Evolutionary conservation across 2,329 filamentous ascomycete species (phyloP).

Genomic region (Metarhizium anisopliae): DNA sequence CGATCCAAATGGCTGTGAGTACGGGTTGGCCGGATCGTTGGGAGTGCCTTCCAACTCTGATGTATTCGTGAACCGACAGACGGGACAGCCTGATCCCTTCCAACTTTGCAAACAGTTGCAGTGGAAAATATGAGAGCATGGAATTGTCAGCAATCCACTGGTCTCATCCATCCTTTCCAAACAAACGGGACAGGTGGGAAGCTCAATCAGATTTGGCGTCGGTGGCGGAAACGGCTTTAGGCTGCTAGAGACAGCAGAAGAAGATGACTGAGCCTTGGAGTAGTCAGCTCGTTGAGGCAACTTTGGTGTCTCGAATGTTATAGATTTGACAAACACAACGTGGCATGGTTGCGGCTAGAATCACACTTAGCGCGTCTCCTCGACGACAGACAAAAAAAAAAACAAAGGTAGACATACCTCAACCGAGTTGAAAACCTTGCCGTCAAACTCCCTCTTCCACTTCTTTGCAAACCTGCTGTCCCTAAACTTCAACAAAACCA

Average conservation of each 20-base stretch:
- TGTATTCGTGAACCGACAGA: conserved; percentile 76
- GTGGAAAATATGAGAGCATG: conserved; percentile 96
- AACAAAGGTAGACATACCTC: conserved; percentile 45
- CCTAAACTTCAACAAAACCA: conserved; percentile 92
- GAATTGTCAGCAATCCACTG: conserved; percentile 86
- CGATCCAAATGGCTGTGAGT: conserved; percentile 47
- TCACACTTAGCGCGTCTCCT: conserved; percentile 9
- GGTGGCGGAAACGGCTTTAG: conserved; percentile 53
- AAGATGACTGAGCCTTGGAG: conserved; percentile 43
- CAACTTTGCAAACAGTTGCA: conserved; percentile 94
- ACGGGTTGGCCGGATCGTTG: conserved; percentile 40
- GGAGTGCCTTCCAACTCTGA: conserved; percentile 17
- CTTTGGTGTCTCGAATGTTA: conserved; percentile 66
- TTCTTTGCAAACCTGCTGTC: conserved; percentile 62
- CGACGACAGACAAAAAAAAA: neutral
- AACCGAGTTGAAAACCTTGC: conserved; percentile 85
- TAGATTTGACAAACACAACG: conserved; percentile 87
- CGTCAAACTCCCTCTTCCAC: conserved; percentile 85
- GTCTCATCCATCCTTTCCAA: conserved; percentile 98
- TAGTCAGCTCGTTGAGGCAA: conserved; percentile 39
- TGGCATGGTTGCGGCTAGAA: conserved; percentile 83
- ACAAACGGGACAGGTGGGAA: conserved; percentile 94
- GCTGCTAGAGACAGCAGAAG: conserved; percentile 31
- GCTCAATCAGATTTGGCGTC: conserved; percentile 77
- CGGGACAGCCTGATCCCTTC: conserved; percentile 87